Conservation (phyloP, 108 stramenopile genomes). For the Parmales sp. region DNA sequence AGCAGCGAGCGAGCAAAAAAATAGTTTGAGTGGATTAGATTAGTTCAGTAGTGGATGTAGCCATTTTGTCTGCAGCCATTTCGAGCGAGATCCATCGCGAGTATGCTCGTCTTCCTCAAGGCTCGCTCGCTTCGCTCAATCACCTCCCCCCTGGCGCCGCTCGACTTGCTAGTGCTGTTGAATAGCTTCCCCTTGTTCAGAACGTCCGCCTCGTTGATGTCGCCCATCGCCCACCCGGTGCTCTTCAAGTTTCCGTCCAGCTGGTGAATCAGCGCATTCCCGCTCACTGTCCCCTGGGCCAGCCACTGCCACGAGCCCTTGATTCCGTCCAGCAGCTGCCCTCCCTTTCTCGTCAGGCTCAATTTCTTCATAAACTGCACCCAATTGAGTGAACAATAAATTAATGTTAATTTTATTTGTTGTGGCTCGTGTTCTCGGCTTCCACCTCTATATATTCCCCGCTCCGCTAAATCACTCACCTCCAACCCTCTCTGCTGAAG, state of each 20-base stretch:
- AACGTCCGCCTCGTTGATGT: neutral
- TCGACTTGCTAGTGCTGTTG: neutral
- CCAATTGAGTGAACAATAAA: too few species aligned
- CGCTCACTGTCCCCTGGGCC: neutral
- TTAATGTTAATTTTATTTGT: too few species aligned
- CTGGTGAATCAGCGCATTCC: neutral
- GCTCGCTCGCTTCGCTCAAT: too few species aligned
- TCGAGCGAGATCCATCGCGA: too few species aligned
- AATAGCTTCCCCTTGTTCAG: neutral
- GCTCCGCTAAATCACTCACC: too few species aligned
- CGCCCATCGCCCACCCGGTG: neutral
- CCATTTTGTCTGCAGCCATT: too few species aligned
- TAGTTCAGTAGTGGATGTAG: too few species aligned
- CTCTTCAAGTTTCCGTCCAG: neutral
- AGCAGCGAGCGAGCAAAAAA: neutral
- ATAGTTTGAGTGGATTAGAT: too few species aligned
- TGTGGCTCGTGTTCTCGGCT: too few species aligned
- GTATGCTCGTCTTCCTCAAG: too few species aligned
- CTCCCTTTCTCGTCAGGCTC: neutral
- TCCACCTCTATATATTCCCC: too few species aligned
- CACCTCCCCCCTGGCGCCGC: neutral
- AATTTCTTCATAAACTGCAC: neutral
- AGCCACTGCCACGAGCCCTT: neutral
- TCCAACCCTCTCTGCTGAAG: neutral
- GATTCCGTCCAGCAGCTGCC: neutral